Evolutionary conservation across 75 land plant species (phyloP).

Genomic region (Larix kaempferi): DNA sequence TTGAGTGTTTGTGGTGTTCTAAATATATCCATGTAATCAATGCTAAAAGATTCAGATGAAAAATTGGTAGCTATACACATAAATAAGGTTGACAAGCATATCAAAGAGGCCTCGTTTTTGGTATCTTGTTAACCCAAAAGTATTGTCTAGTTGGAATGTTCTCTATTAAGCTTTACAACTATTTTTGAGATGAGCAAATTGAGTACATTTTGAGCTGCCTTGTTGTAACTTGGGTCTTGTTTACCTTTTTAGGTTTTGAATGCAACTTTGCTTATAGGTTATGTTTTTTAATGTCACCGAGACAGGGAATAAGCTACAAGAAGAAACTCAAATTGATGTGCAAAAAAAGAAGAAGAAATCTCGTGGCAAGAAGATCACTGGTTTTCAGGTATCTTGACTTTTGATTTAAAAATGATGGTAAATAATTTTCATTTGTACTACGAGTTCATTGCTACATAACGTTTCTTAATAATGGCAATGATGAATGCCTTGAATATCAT

Average conservation of each 20-base stretch:
- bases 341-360: conserved; percentile 70
- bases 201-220: neutral
- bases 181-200: neutral
- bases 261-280: neutral
- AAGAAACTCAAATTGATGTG: conserved; percentile 60
- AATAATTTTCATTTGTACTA: neutral
- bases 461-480: conserved; percentile 3
- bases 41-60: neutral
- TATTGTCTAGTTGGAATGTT: neutral
- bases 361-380: conserved; percentile 90
- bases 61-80: neutral
- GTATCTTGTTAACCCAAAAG: neutral
- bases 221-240: neutral
- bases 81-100: neutral
- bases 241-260: neutral
- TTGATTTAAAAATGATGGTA: neutral
- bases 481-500: neutral
- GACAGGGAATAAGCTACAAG: conserved; percentile 80
- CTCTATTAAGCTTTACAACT: neutral
- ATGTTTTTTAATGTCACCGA: neutral
- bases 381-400: conserved; percentile 69
- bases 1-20: neutral
- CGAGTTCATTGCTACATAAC: neutral
- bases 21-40: neutral
- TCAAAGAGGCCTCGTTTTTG: neutral